Evolutionary conservation across 2,329 filamentous ascomycete species (phyloP).

Genomic region (Fusarium sacchari): DNA sequence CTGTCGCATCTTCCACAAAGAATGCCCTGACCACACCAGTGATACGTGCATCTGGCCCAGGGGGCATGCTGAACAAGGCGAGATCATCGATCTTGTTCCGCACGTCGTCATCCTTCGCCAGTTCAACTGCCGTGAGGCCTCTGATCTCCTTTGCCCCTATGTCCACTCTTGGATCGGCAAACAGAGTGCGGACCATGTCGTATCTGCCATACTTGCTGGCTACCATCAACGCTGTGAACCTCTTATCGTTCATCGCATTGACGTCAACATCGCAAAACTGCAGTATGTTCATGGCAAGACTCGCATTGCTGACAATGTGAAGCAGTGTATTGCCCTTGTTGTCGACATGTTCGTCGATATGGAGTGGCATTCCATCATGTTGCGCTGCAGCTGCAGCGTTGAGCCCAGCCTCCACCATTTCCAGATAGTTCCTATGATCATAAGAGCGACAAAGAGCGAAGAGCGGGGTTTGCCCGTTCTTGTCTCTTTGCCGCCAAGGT

Average conservation of each 20-base stretch:
- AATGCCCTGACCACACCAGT: slow-evolving; percentile 95
- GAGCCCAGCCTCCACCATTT: slow-evolving; percentile 87
- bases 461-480: slow-evolving; percentile 96
- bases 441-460: slow-evolving; percentile 97
- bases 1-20: slow-evolving; percentile 95
- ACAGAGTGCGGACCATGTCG: slow-evolving; percentile 90
- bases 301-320: slow-evolving; percentile 92
- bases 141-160: slow-evolving; percentile 83
- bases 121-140: slow-evolving; percentile 91
- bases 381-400: slow-evolving; percentile 78
- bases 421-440: slow-evolving; percentile 85
- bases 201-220: slow-evolving; percentile 97
- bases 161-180: slow-evolving; percentile 88
- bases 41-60: slow-evolving; percentile 80
- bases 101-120: slow-evolving; percentile 98
- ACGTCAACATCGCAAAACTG: slow-evolving; percentile 92
- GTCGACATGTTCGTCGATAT: slow-evolving; percentile 93
- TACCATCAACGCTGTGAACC: slow-evolving; percentile 96
- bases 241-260: slow-evolving; percentile 94
- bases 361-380: slow-evolving; percentile 80
- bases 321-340: slow-evolving; percentile 91
- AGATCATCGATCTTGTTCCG: slow-evolving; percentile 96
- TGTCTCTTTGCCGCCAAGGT: slow-evolving; percentile 91
- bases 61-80: slow-evolving; percentile 79
- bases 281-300: slow-evolving; percentile 79